Base-by-base conservation (phyloP, 495 filamentous ascomycete species). In the Cercophora scortea region DNA sequence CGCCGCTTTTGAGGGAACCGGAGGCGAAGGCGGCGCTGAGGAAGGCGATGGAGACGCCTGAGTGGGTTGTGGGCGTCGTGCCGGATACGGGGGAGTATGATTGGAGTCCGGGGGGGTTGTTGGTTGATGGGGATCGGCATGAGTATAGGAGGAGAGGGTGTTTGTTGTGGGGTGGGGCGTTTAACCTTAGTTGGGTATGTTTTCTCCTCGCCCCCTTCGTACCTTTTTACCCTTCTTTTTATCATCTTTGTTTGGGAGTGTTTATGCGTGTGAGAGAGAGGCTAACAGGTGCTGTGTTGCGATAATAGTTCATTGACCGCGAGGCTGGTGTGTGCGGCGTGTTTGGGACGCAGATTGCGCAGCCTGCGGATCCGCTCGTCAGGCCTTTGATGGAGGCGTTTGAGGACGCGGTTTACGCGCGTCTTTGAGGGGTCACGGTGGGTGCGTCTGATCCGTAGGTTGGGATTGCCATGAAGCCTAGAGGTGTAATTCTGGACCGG, bases 141-240 rank as follows among this genome's bases (percentile, higher is more conserved):
- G 49, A 17, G 46, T 47, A 63, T 18, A 55, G 67, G 47, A 62
- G 50, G 32, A 59, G 47, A 16, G 66, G 65, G 42, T 64, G 63
- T 25, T 7, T 71, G 49, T 60, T 64, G 55, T 72, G 71, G 68
- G 62, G 63, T 7, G 71, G 69, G 4, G 57, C 57, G 17, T 62
- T 56, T 46, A 72, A 69, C 40, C 9, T 59, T 39, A 38, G 12
- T 44, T 69, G 66, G 66, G 66, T 69, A 40, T 55, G 65, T 63
- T 11, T 32, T 7, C 36, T 16, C 33, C n/a, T 5, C 16, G 35
- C 18, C 34, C 33, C 12, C 18, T 35, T 17, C n/a, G 40, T 43
- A 3, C n/a, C 45, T 3, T 15, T 18, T 41, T 44, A n/a, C 25
- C n/a, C 7, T 36, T 47, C 5, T 8, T 35, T 3, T 13, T 6